Evolutionary conservation across 352 stramenopile genomes (phyloP).

Genomic region (Globisporangium cederbergense): DNA sequence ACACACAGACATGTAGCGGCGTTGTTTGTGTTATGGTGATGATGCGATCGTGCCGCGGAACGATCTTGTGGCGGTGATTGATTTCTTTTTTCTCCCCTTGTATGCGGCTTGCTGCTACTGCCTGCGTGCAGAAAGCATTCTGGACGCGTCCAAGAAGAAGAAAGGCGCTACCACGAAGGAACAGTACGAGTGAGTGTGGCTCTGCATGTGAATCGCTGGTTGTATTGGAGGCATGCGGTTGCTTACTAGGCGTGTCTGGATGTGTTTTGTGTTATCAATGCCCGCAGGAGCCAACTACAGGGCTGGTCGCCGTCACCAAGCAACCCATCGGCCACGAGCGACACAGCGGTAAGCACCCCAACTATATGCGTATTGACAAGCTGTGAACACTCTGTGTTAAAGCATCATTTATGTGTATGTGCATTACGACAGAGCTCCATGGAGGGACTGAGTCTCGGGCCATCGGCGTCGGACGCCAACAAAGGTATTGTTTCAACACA

Average conservation of each 20-base stretch:
- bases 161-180: constrained; percentile 13
- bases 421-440: constrained; percentile 24
- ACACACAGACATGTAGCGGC: background rate
- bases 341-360: constrained; percentile 5
- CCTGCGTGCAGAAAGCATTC: constrained; percentile 11
- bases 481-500: background rate
- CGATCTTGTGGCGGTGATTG: background rate
- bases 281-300: constrained; percentile 45
- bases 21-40: background rate
- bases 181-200: constrained; percentile 28
- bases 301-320: constrained; percentile 58
- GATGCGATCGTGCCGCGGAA: background rate
- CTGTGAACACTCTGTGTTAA: background rate
- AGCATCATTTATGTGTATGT: background rate
- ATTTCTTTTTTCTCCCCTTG: background rate
- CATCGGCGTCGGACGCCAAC: constrained; percentile 19
- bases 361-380: background rate
- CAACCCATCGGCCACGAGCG: constrained; percentile 1
- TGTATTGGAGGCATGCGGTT: background rate
- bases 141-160: constrained; percentile 17
- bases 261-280: background rate
- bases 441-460: constrained; percentile 47
- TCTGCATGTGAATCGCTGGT: constrained; percentile 4
- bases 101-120: background rate
- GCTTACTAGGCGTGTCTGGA: background rate